These are phyloP conservation scores for Alternaria novae-zelandiae DNA, from an alignment of 2,329 filamentous ascomycete genomes.

Conservation along the genomic window DNA sequence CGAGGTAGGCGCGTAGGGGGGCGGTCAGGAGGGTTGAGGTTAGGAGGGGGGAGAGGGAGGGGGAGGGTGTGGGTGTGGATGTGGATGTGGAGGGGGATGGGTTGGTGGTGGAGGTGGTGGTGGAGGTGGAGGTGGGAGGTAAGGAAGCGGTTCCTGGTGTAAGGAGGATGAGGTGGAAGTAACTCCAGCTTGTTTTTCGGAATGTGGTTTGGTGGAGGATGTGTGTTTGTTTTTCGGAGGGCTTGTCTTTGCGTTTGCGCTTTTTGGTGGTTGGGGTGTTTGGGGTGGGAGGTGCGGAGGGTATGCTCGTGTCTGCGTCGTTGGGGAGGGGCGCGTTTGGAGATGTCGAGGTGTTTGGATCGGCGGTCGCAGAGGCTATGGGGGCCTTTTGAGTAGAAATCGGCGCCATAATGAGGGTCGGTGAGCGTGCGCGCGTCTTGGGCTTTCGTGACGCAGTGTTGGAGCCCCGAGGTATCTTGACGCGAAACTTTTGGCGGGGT, in stretches of 20 bases:
- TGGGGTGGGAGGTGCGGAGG: neutral
- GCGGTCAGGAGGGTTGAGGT: constrained; percentile 67
- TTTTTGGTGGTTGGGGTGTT: constrained; percentile 3
- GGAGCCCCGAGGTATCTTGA: constrained; percentile 2
- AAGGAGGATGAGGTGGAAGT: constrained; percentile 51
- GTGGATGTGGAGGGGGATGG: neutral
- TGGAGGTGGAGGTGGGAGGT: neutral
- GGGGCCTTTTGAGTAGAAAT: neutral
- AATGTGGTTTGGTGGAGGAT: constrained; percentile 48
- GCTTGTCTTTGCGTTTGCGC: constrained; percentile 18
- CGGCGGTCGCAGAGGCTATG: neutral
- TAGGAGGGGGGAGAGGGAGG: constrained; percentile 62
- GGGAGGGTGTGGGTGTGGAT: constrained; percentile 1
- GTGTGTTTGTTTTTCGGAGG: constrained; percentile 12
- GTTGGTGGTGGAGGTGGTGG: neutral
- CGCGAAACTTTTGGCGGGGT: constrained; percentile 30
- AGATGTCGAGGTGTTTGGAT: neutral
- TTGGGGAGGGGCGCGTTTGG: neutral
- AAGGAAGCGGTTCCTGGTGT: constrained; percentile 13
- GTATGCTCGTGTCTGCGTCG: neutral
- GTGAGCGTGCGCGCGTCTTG: neutral
- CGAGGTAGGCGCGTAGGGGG: constrained; percentile 73
- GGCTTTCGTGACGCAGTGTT: neutral
- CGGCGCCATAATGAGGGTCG: neutral
- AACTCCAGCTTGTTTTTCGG: constrained; percentile 48